Percentiles rank a stretch among this genome's conserved stretches.
Conservation (phyloP, 2,329 filamentous ascomycete species). For the Emmonsiellopsis sp. region DNA sequence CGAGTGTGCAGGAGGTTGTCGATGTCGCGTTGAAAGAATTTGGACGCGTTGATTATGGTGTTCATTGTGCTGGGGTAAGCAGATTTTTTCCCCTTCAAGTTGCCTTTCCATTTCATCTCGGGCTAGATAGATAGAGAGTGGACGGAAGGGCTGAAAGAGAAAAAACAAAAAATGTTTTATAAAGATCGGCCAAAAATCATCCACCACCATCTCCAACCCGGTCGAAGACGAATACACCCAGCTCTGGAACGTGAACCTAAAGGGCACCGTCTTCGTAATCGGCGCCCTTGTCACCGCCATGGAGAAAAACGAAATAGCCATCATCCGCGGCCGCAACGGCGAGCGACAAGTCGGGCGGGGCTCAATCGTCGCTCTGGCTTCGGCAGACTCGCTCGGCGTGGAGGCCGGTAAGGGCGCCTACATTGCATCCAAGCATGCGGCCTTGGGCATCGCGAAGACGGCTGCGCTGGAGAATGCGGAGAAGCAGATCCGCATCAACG, state of each 20-base stretch:
- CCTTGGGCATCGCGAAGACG: constrained; percentile 35
- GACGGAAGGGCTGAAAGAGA: no score
- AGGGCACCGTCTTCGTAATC: constrained; percentile 31
- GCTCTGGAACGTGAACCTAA: constrained; percentile 28
- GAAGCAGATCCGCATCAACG: constrained; percentile 22
- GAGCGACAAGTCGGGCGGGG: constrained; percentile 15
- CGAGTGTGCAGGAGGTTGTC: constrained; percentile 18
- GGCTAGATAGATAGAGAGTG: no score
- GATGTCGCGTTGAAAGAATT: constrained; percentile 11
- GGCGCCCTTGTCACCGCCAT: constrained; percentile 19
- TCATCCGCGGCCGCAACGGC: constrained; percentile 23
- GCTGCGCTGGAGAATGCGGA: constrained; percentile 22
- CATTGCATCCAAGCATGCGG: constrained; percentile 34
- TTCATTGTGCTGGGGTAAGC: constrained; percentile 16
- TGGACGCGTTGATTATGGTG: constrained; percentile 18
- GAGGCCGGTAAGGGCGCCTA: constrained; percentile 28
- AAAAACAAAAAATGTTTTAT: background rate
- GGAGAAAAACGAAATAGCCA: constrained; percentile 18
- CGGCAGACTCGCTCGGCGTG: constrained; percentile 22
- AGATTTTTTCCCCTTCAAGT: background rate
- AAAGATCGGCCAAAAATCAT: constrained; percentile 2
- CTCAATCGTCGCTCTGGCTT: constrained; percentile 32
- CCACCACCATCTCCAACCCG: background rate
- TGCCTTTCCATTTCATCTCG: background rate
- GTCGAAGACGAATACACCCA: constrained; percentile 24